A percentile compares a stretch with the other conserved stretches of the same genome.
phyloP scores from a whole-genome alignment of 768 basidiomycete genomes.

The Mycena amicta region DNA sequence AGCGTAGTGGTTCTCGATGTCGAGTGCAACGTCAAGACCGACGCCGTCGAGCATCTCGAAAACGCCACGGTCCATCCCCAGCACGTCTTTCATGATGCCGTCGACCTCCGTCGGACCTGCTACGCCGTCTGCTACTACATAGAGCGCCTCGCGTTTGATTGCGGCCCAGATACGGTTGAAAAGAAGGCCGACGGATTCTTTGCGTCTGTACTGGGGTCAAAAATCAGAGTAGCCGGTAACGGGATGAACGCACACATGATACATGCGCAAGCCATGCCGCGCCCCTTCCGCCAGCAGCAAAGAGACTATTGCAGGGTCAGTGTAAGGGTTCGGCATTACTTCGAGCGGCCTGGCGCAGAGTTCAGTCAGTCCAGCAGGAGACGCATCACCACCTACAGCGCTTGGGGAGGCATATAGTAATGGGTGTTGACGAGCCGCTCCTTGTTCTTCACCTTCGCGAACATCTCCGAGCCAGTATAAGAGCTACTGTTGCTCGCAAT shows the following conservation, averaged over 20 bases:
- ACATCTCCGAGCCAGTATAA: slow-evolving; percentile 20
- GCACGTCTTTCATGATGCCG: slow-evolving; percentile 19
- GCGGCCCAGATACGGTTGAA: slow-evolving; percentile 22
- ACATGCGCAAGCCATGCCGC: slow-evolving; percentile 13
- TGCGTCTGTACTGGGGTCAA: slow-evolving; percentile 1
- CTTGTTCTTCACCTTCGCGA: slow-evolving; percentile 12
- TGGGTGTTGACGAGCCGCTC: slow-evolving; percentile 17
- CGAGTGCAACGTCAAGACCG: slow-evolving; percentile 19
- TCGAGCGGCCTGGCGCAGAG: slow-evolving; percentile 12
- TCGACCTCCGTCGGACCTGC: slow-evolving; percentile 8
- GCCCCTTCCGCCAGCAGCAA: slow-evolving; percentile 11
- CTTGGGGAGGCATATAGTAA: slow-evolving; percentile 15
- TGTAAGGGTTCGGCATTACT: slow-evolving; percentile 18
- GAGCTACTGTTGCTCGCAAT: slow-evolving; percentile 21
- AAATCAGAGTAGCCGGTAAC: not conserved
- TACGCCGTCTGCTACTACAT: slow-evolving; percentile 14
- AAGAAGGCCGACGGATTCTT: slow-evolving; percentile 17
- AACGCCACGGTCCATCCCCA: slow-evolving; percentile 16
- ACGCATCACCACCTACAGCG: slow-evolving; percentile 11
- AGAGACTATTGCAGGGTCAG: slow-evolving; percentile 9
- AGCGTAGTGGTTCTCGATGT: slow-evolving; percentile 17
- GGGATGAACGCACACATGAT: slow-evolving; percentile 15
- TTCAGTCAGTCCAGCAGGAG: no score
- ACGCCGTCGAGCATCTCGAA: slow-evolving; percentile 19
- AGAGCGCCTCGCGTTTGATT: slow-evolving; percentile 18